phyloP scores from a whole-genome alignment of 768 basidiomycete genomes.

The Scleroderma citrinum region DNA sequence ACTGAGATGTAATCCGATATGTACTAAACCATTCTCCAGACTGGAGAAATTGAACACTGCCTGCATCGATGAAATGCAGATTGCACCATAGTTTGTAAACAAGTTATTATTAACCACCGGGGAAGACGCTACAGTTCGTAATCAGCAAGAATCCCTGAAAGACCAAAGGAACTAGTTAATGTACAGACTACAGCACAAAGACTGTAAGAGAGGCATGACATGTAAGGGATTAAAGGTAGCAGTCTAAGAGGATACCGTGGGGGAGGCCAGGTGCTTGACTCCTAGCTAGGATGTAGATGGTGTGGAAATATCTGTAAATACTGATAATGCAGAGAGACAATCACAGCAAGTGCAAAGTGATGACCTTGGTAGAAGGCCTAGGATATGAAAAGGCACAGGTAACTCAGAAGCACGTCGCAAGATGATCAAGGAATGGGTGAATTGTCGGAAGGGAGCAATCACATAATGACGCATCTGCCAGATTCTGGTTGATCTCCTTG shows the following conservation, averaged over 20 bases:
- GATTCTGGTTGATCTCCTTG: constrained; percentile 37
- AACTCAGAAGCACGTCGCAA: constrained; percentile 24
- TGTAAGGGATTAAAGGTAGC: constrained; percentile 25
- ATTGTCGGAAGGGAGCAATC: constrained; percentile 17
- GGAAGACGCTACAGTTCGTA: constrained; percentile 30
- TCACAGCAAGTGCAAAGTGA: constrained; percentile 24
- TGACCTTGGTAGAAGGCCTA: constrained; percentile 13
- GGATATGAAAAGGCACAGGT: constrained; percentile 29
- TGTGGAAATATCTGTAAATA: constrained; percentile 27
- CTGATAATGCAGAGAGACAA: constrained; percentile 30
- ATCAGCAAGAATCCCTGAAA: constrained; percentile 18
- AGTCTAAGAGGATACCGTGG: constrained; percentile 23
- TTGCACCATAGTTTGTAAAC: constrained; percentile 1
- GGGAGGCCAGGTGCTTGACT: constrained; percentile 11
- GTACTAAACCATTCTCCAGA: not conserved
- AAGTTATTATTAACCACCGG: constrained; percentile 32
- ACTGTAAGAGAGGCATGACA: constrained; percentile 17
- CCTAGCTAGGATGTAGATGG: constrained; percentile 6
- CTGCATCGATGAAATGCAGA: not conserved
- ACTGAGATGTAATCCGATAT: not conserved
- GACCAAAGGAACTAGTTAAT: constrained; percentile 21
- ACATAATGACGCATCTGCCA: constrained; percentile 52
- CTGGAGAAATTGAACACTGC: constrained; percentile 2
- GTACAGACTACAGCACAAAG: constrained; percentile 29
- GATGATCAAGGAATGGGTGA: constrained; percentile 5